Percentiles rank a stretch among this genome's conserved stretches.
Evolutionary conservation across 495 filamentous ascomycete species (phyloP).

Genomic region (Neurospora sp.): DNA sequence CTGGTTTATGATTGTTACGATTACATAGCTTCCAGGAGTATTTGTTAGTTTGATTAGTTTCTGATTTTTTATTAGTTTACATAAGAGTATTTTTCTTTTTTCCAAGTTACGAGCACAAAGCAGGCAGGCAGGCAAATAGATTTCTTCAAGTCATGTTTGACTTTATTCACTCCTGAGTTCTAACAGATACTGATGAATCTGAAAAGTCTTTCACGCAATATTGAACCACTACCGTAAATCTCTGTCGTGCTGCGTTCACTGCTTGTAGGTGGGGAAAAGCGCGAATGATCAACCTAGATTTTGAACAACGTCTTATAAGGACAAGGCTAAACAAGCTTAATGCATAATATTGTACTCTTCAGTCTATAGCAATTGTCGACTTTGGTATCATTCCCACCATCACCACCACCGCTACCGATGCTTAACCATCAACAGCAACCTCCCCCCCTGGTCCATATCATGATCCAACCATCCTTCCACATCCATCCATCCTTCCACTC

Average conservation of each 20-base stretch:
- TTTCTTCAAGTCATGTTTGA: not conserved
- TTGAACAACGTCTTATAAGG: not conserved
- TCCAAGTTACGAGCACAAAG: not conserved
- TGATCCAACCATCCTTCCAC: not conserved
- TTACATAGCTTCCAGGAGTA: not conserved
- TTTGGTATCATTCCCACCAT: not conserved
- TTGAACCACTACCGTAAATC: not conserved
- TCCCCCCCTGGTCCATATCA: not conserved
- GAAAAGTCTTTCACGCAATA: not conserved
- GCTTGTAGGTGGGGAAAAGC: not conserved
- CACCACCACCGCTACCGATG: not conserved
- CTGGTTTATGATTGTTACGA: not conserved
- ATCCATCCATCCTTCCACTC: not conserved
- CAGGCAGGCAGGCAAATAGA: not conserved
- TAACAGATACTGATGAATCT: not conserved
- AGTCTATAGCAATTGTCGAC: not conserved
- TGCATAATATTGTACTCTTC: not conserved
- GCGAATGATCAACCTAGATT: not conserved
- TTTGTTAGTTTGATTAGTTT: not conserved
- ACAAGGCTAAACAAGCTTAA: not conserved
- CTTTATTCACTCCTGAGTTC: not conserved
- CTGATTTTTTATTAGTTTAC: not conserved
- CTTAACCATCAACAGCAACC: not conserved
- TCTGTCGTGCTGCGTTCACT: not conserved
- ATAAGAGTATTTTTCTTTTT: not conserved